A percentile compares a stretch with the other conserved stretches of the same genome.
These are phyloP conservation scores for Monascus ruber DNA, from an alignment of 2,329 filamentous ascomycete species.

Conservation along the genomic window DNA sequence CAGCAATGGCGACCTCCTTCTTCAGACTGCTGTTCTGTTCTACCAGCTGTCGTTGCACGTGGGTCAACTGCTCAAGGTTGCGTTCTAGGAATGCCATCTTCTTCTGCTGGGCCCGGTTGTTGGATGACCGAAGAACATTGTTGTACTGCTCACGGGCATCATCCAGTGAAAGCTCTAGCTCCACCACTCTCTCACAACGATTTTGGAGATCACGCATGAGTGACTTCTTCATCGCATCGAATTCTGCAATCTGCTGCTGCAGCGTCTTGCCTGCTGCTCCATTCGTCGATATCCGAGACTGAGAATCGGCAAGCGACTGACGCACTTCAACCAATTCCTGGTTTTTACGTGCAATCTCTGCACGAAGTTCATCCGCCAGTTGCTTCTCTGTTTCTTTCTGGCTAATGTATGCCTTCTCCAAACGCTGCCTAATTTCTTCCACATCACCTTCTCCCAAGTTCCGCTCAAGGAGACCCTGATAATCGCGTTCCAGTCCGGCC, in stretches of 20 bases:
- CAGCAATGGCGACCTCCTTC: slow-evolving; percentile 98
- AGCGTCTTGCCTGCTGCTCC: slow-evolving; percentile 62
- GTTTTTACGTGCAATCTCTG: slow-evolving; percentile 63
- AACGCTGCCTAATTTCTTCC: slow-evolving; percentile 68
- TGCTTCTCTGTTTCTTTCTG: slow-evolving; percentile 63
- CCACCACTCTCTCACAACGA: slow-evolving; percentile 92
- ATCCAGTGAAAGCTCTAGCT: slow-evolving; percentile 94
- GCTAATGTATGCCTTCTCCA: slow-evolving; percentile 65
- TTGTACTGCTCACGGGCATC: slow-evolving; percentile 99
- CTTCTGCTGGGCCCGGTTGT: slow-evolving; percentile 98
- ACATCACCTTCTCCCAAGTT: slow-evolving; percentile 69
- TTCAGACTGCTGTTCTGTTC: slow-evolving; percentile 96
- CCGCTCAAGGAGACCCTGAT: slow-evolving; percentile 68
- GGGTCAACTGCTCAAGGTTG: slow-evolving; percentile 93
- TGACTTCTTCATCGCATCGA: slow-evolving; percentile 99
- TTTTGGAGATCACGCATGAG: slow-evolving; percentile 98
- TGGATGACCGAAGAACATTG: slow-evolving; percentile 89
- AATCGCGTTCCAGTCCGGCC: slow-evolving; percentile 63
- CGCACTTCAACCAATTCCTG: slow-evolving; percentile 76
- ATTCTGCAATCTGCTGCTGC: slow-evolving; percentile 95
- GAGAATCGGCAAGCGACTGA: slow-evolving; percentile 64
- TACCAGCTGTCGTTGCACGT: slow-evolving; percentile 92
- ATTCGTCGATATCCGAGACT: slow-evolving; percentile 43
- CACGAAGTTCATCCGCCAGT: slow-evolving; percentile 64
- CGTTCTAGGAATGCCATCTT: slow-evolving; percentile 99